A percentile compares a stretch with the other conserved stretches of the same genome.
Conservation (phyloP, 2,329 filamentous ascomycete species). For the Sphaerostilbella broomeana region DNA sequence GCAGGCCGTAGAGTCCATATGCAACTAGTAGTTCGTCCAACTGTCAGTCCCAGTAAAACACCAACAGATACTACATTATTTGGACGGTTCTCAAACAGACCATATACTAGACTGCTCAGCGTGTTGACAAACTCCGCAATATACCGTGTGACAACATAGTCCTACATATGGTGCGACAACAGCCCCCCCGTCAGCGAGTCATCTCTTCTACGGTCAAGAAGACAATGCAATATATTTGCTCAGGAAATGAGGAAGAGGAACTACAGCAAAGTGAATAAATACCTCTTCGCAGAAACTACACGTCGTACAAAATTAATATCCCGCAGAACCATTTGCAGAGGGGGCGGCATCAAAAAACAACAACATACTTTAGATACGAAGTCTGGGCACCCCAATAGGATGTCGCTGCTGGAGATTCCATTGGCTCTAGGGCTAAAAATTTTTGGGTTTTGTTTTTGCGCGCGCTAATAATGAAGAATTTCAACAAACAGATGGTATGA, state of each 20-base stretch:
- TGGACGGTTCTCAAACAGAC: too few relatives aligned
- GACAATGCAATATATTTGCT: not conserved
- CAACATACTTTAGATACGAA: slow-evolving; percentile 26
- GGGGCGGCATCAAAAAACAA: rapidly evolving
- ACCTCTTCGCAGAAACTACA: slow-evolving; percentile 27
- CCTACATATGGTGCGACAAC: slow-evolving; percentile 15
- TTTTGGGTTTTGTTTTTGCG: too few relatives aligned
- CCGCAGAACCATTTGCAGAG: not conserved
- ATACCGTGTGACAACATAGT: slow-evolving; percentile 36
- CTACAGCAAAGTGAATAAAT: too few relatives aligned
- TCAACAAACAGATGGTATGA: too few relatives aligned
- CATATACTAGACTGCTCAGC: slow-evolving; percentile 33
- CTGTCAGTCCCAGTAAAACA: slow-evolving; percentile 13
- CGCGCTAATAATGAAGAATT: too few relatives aligned
- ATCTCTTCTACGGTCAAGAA: not conserved
- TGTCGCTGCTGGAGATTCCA: not conserved
- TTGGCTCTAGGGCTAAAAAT: not conserved
- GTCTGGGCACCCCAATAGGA: slow-evolving; percentile 27
- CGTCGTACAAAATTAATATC: not conserved
- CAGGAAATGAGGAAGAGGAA: too few relatives aligned
- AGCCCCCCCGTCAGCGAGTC: not conserved
- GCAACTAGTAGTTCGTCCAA: slow-evolving; percentile 25
- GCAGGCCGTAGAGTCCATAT: slow-evolving; percentile 34
- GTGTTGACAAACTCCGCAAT: slow-evolving; percentile 41
- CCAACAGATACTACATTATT: too few relatives aligned